phyloP scores from a whole-genome alignment of 31 red algal species.

The Asparagopsis taxiformis region DNA sequence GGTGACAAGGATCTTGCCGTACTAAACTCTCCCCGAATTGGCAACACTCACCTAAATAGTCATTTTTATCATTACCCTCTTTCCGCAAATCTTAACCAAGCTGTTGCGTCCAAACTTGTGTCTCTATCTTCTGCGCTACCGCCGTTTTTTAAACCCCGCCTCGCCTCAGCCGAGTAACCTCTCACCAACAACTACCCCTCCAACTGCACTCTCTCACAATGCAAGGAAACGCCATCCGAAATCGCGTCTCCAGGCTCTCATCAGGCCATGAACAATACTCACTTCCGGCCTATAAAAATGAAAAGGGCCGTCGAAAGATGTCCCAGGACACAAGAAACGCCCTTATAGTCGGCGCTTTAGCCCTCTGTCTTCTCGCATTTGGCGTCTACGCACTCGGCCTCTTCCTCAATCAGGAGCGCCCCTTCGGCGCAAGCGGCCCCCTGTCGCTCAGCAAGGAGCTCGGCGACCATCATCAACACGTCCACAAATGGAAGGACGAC shows the following conservation, averaged over 20 bases:
- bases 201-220: neutral
- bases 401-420: constrained; percentile 28
- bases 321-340: constrained; percentile 47
- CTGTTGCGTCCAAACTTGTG: too few relatives aligned
- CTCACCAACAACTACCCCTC: too few relatives aligned
- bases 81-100: too few relatives aligned
- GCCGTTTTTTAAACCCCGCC: too few relatives aligned
- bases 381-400: constrained; percentile 38
- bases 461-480: constrained; percentile 15
- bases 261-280: neutral
- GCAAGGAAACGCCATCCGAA: neutral
- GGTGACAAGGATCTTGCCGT: too few relatives aligned
- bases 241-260: neutral
- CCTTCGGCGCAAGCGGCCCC: constrained; percentile 7
- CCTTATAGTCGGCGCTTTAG: constrained; percentile 36
- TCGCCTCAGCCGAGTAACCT: too few relatives aligned
- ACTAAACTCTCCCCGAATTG: too few relatives aligned
- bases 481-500: constrained; percentile 7
- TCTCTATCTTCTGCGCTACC: too few relatives aligned
- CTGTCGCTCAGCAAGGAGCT: constrained; percentile 37
- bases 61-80: too few relatives aligned
- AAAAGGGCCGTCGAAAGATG: constrained; percentile 20
- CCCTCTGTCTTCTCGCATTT: constrained; percentile 49
- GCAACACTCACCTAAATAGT: too few relatives aligned
- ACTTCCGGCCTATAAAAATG: constrained; percentile 17